Evolutionary conservation across 129 eudicot species (phyloP), one percentile per base, ranked within the genome.

Genomic region (Arctium minus): DNA sequence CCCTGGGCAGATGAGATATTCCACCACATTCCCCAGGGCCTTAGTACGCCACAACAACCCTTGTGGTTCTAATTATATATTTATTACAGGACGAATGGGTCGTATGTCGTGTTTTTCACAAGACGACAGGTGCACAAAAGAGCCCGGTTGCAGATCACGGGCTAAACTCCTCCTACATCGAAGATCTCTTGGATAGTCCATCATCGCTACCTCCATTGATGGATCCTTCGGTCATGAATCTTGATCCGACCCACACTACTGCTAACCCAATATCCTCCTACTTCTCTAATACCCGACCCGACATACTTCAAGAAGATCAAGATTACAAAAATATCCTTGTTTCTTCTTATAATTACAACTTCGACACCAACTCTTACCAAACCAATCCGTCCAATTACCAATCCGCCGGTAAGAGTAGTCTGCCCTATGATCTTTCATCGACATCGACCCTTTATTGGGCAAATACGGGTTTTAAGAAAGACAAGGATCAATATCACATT

Each of bases 111-210:
- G 84, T 87, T 8, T 85, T 78, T 74, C 88, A 81, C 70, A 87
- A 85, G 83, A 84, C 67, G 18, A 44, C 76, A 0, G 87, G 81
- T 38, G 48, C 72, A 7, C 71, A 83, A 32, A 83, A 56, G 48
- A 79, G 76, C 48, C 76, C 76, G 38, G 29, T 17, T 75, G 3
- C 76, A 1, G 79, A 82, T 67, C 75, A 75, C 2, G 74, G 87
- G 56, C 40, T 89, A 72, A 90, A 87, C 86, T 88, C 91, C 10
- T 90, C 91, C 10, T 90, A 88, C 40, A 88, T 87, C 36, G 89
- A 92, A 50, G 88, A 88, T 42, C 76, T 87, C 15, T 39, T 88
- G 18, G 88, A 80, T 56, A 70, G 77, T 71, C 78, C 80, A 48
- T n/a, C 88, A 64, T 56, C 74, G 0, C 74, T 92, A 22, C 93